A percentile compares a stretch with the other conserved stretches of the same genome.
phyloP scores from a whole-genome alignment of 257 asterid genomes.

The Solanum megistacrolobum region DNA sequence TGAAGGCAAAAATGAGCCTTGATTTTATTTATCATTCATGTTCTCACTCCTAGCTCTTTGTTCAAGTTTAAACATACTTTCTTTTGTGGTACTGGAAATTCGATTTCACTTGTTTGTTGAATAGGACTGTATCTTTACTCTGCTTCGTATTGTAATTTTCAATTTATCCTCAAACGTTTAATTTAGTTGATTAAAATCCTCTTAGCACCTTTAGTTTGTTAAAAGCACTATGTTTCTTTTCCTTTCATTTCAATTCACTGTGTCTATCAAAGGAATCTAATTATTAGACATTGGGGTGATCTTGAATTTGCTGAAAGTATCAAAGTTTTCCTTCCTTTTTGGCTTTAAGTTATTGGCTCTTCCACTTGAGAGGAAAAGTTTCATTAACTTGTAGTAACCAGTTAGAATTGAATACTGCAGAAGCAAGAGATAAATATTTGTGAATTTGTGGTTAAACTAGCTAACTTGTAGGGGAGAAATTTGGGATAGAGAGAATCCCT shows the following conservation, averaged over 20 bases:
- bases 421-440: not conserved
- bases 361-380: not conserved
- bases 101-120: not conserved
- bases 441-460: not conserved
- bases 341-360: not conserved
- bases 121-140: not conserved
- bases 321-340: not conserved
- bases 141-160: not conserved
- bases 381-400: not conserved
- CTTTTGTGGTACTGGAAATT: not conserved
- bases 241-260: not conserved
- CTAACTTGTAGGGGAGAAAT: not conserved
- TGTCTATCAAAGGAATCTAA: not conserved
- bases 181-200: not conserved
- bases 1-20: not conserved
- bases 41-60: not conserved
- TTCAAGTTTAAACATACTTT: not conserved
- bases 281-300: not conserved
- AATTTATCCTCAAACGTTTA: not conserved
- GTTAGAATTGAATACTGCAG: not conserved
- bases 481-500: not conserved
- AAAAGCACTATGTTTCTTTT: not conserved
- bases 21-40: not conserved
- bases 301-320: not conserved
- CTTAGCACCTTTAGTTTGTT: not conserved